Evolutionary conservation across 2,329 filamentous ascomycete genomes (phyloP), one percentile per base, ranked within the genome.

Genomic region (Aureobasidium sp.): DNA sequence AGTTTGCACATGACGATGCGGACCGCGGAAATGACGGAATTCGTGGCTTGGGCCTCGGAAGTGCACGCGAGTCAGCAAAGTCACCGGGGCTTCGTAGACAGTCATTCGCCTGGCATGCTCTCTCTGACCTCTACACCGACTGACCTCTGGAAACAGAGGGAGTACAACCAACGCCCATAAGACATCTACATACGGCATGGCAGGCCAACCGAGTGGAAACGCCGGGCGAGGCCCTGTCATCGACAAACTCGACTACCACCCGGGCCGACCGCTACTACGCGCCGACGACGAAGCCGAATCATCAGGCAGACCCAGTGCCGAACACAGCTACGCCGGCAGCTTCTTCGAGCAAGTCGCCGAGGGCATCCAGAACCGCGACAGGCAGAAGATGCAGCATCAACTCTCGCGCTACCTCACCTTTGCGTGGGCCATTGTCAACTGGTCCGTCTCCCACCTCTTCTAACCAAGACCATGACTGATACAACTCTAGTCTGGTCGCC

Each of bases 401-500:
- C 71, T 79, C 8, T 67, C 79, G 4, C 76, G 83, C 59, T 79
- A 82, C 64, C 67, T 78, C 61, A 82, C 81, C 70, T 86, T 86
- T 69, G 73, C 72, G 31, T 85, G 80, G 79, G 83, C 82, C 37
- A 76, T 86, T 59, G 70, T 86, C 62, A 83, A 78, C 69, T 84
- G 82, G 78, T 80, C 71, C 62, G 72, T 15, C 38, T 2, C 19
- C 53, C 6, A 55, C 37, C 27, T 38, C n/a, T n/a, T 15, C 21
- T 35, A 15, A 42, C 27, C 47, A 45, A 45, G 47, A n/a, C n/a
- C 31, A 4, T 25, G 15, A 29, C 53, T 61, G 37, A 51, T 31
- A 37, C 8, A 46, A 5, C 33, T 37, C 61, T 66, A 80, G 78
- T 66, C 81, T 96, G 33, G 94, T 89, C 71, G 93, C 91, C 31